A percentile compares a stretch with the other conserved stretches of the same genome.
Conservation (phyloP, 202 grass and related monocot species). For the Schoenoplectus tabernaemontani region DNA sequence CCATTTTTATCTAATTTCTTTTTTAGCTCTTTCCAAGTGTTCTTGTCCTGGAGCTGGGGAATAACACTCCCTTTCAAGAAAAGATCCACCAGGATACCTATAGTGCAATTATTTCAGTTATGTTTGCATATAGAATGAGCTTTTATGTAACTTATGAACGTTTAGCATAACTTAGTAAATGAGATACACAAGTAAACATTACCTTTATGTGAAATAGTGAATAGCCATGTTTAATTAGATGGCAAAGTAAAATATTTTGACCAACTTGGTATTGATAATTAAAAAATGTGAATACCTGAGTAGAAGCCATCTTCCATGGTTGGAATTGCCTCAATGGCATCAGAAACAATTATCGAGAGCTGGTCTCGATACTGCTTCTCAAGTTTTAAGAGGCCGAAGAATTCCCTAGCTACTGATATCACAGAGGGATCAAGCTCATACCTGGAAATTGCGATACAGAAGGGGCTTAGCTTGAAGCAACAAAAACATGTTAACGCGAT, state of each 20-base stretch:
- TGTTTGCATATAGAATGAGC: background rate
- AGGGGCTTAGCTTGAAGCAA: background rate
- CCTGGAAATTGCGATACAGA: conserved; percentile 10
- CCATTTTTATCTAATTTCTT: conserved; percentile 32
- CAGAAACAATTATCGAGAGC: conserved; percentile 39
- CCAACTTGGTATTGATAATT: background rate
- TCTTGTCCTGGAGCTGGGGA: conserved; percentile 51
- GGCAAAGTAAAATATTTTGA: background rate
- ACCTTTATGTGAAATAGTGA: background rate
- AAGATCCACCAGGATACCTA: conserved; percentile 62
- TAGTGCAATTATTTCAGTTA: background rate
- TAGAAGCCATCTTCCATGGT: conserved; percentile 41
- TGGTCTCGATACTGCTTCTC: conserved; percentile 34
- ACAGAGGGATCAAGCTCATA: conserved; percentile 65
- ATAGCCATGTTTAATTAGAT: background rate
- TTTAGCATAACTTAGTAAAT: background rate
- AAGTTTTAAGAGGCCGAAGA: conserved; percentile 57
- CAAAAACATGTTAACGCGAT: background rate
- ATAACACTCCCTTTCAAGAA: conserved; percentile 64
- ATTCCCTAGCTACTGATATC: conserved; percentile 53
- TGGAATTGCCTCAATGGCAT: conserved; percentile 40
- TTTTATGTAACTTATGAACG: background rate
- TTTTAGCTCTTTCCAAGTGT: conserved; percentile 36
- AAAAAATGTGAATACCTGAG: background rate
- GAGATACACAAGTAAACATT: background rate